Base-by-base conservation (phyloP, 768 basidiomycete genomes). In the Tylopilus vinaceipallidus region DNA sequence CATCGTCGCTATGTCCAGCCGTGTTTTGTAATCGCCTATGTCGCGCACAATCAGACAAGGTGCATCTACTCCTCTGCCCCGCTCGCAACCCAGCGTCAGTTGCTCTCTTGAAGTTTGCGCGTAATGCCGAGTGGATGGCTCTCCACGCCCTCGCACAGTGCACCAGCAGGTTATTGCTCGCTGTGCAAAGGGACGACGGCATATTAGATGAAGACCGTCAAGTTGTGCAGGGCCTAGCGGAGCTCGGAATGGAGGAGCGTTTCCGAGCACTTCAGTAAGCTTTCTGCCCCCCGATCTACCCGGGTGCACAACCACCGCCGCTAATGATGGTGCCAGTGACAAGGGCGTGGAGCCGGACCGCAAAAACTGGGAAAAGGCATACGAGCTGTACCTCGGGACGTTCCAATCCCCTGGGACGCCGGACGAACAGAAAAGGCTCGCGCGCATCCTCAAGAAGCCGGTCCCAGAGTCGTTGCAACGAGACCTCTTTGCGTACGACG, bases 1-100 rank as follows among this genome's bases (percentile, higher is more conserved):
- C 73, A 2, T 54, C 69, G 1, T 33, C 68, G 11, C 62, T 65
- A 23, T 91, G 90, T 55, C 74, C 80, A 4, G 77, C 79, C 10
- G 75, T 82, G 37, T 95, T 91, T 71, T 95, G 92, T 72, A 88
- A 83, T 52, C 78, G 89, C 3, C 78, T 91, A 2, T 95, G 92
- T 62, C 75, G 82, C 13, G 66, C 77, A 14, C 82, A 88, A 32
- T 81, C 87, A 0, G 77, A 75, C 2, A 75, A 75, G 50, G 74
- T 75, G 0, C 90, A 93, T 53, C 79, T 86, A 0, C 69, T 93
- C 4, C 73, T 94, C 11, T 95, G 92, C 56, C 75, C 83, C 5
- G 71, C 77, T 3, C 84, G 86, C 52, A 95, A 92, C 63, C 88
- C 88, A 0, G 81, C 80, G 6, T 79, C 78, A 4, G 65, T 73